Evolutionary conservation across 208 protist species (phyloP), one percentile per base, ranked within the genome.

Genomic region (Wallacemonas collosoma): DNA sequence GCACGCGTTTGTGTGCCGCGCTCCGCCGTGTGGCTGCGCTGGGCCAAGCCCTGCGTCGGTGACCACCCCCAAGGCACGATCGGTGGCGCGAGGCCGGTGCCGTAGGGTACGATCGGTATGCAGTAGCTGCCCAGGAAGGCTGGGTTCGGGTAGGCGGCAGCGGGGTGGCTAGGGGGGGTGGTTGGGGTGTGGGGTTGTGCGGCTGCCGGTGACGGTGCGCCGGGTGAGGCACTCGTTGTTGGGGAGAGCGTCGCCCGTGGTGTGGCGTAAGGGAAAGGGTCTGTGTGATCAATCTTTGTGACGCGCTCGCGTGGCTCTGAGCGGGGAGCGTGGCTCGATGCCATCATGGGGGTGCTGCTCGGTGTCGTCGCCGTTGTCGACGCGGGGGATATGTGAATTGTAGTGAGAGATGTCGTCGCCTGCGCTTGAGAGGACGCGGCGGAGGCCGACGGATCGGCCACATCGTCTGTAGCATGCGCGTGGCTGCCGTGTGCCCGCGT

Each of bases 51-150:
- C 36, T 11, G 26, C 0, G 26, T 26, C 26, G 26, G 26, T 26
- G 26, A 26, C 26, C 26, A 26, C 26, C 26, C 26, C 26, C 26
- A 26, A 26, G 26, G 26, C 26, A 26, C 26, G 26, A 26, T 26
- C 26, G 26, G 26, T 26, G 26, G 26, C 26, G 26, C 26, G 26
- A 26, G 26, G 26, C 26, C 26, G 57, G 36, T 14, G 40, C 60
- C 60, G 40, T 50, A 65, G 40, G 60, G 60, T 3, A 65, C 43
- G 36, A 65, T 65, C n/a, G 60, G 60, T 53, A 65, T 65, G 45
- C 60, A 65, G 60, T 65, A 65, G 60, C 60, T 48, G 14, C 41
- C 60, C 3, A 51, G 12, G 12, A 50, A 50, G 8, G 45, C 8
- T 6, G 45, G 8, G 45, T 6, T 12, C 45, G 45, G 45, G 26